Conservation (phyloP, 306 rosid genomes). For the Betula pendula region DNA sequence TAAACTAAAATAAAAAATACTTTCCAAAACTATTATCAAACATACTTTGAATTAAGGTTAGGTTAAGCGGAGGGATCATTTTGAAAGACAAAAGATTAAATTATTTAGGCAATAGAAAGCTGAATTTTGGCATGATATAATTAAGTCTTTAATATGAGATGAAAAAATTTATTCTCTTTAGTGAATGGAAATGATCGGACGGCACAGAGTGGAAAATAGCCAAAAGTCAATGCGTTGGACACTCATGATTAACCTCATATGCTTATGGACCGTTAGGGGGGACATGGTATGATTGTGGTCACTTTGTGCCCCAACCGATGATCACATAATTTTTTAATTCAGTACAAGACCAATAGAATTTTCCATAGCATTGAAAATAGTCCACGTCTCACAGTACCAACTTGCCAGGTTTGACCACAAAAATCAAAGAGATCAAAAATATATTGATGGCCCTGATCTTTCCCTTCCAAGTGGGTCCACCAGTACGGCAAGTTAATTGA, state of each 20-base stretch:
- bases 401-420: not conserved
- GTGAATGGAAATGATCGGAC: not conserved
- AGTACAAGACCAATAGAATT: not conserved
- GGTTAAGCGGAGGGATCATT: no score
- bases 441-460: conserved; percentile 11
- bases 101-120: no score
- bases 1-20: no score
- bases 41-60: no score
- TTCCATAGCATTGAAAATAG: not conserved
- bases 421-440: not conserved
- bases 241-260: conserved; percentile 31
- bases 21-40: no score
- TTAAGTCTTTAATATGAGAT: no score
- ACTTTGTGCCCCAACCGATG: conserved; percentile 16
- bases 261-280: conserved; percentile 42
- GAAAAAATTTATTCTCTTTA: not conserved
- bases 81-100: no score
- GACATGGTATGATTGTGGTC: conserved; percentile 35
- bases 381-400: not conserved
- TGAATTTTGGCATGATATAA: no score
- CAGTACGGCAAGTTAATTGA: not conserved
- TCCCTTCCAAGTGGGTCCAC: not conserved
- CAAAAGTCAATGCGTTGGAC: conserved; percentile 8
- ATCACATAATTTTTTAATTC: not conserved
- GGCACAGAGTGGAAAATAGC: not conserved